A percentile compares a stretch with the other conserved stretches of the same genome.
These are phyloP conservation scores for Solanum stenotomum DNA, from an alignment of 257 asterid genomes.

Conservation along the genomic window DNA sequence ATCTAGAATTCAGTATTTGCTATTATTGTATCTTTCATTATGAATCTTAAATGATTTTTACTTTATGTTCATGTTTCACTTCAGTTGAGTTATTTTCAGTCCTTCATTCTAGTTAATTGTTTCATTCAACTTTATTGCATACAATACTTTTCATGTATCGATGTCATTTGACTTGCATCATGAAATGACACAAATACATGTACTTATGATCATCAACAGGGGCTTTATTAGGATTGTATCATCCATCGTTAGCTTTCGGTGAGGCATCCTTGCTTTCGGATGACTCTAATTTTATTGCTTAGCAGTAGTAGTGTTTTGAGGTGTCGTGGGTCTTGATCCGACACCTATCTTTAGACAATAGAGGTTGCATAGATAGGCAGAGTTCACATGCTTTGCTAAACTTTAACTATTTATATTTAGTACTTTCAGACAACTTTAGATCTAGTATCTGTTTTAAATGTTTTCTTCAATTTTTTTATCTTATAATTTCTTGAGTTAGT, in stretches of 20 bases:
- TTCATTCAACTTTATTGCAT: not conserved
- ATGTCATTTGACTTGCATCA: too few species aligned
- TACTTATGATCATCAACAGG: not conserved
- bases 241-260: not conserved
- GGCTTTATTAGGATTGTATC: not conserved
- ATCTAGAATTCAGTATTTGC: too few species aligned
- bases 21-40: not conserved
- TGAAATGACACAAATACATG: too few species aligned
- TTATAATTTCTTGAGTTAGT: not conserved
- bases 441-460: not conserved
- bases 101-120: not conserved
- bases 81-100: not conserved
- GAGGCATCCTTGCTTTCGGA: not conserved
- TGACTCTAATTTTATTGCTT: not conserved
- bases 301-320: not conserved
- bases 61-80: not conserved
- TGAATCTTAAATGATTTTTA: too few species aligned
- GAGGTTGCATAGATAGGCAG: not conserved
- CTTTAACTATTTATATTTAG: not conserved
- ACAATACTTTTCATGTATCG: not conserved
- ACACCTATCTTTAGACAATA: not conserved
- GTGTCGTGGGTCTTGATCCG: not conserved
- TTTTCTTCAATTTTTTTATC: not conserved
- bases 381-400: not conserved
- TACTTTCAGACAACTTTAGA: too few species aligned